Percentiles rank a stretch among this genome's conserved stretches.
These are phyloP conservation scores for Staphylotrichum tortipilum DNA, from an alignment of 495 filamentous ascomycete species.

Conservation along the genomic window DNA sequence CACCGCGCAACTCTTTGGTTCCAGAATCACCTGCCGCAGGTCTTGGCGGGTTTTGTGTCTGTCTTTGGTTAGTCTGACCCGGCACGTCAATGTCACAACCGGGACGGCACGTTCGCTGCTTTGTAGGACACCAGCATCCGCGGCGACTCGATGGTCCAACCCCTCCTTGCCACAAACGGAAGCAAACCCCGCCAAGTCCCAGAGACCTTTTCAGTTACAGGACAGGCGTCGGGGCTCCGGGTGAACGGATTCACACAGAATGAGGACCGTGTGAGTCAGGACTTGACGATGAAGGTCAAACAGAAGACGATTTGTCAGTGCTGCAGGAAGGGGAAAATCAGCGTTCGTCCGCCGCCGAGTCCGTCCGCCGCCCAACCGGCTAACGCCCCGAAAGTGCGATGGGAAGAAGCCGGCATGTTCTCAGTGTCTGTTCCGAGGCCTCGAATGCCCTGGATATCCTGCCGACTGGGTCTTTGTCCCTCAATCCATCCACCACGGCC, in stretches of 20 bases:
- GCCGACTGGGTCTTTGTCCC: slow-evolving; percentile 20
- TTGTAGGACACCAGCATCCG: neutral
- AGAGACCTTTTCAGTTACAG: neutral
- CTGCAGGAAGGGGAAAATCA: slow-evolving; percentile 17
- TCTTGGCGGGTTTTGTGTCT: slow-evolving; percentile 14
- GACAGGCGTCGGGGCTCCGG: neutral
- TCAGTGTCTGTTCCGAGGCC: slow-evolving; percentile 14
- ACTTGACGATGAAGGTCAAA: slow-evolving; percentile 16
- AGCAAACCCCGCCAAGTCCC: slow-evolving; percentile 8
- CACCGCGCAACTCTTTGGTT: neutral
- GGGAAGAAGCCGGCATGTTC: slow-evolving; percentile 14
- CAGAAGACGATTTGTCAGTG: slow-evolving; percentile 15
- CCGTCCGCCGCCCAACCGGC: too few species aligned
- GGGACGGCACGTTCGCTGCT: too few species aligned
- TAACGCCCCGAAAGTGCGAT: too few species aligned
- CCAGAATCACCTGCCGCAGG: neutral
- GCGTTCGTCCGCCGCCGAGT: slow-evolving; percentile 3
- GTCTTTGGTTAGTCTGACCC: slow-evolving; percentile 9
- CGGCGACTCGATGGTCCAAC: too few species aligned
- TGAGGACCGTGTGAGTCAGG: neutral
- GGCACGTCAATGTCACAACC: too few species aligned
- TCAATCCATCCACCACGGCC: neutral
- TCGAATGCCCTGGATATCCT: slow-evolving; percentile 16
- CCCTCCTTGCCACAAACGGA: neutral
- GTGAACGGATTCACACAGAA: too few species aligned